Percentiles rank a stretch among this genome's conserved stretches.
Evolutionary conservation across 2,329 filamentous ascomycete species (phyloP).

Genomic region (Blastomyces silverae): DNA sequence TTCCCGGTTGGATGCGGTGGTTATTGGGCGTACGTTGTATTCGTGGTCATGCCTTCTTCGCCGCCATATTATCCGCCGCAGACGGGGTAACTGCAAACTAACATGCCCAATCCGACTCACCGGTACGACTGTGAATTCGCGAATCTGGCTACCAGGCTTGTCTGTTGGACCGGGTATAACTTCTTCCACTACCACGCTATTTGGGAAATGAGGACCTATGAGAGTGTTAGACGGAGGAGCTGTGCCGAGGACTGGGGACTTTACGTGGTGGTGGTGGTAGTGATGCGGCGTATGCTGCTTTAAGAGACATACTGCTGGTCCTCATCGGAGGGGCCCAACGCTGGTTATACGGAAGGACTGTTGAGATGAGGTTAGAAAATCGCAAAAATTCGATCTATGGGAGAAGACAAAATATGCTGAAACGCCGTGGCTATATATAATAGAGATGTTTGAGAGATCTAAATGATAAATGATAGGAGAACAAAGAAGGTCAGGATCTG

Average conservation of each 20-base stretch:
- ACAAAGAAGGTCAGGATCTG: neutral
- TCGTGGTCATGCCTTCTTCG: neutral
- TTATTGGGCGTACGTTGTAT: neutral
- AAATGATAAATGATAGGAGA: neutral
- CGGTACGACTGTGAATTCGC: neutral
- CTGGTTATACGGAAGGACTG: neutral
- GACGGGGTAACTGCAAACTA: neutral
- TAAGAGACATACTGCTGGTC: neutral
- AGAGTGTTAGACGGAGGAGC: neutral
- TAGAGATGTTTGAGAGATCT: neutral
- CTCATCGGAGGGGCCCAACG: neutral
- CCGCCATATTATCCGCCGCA: constrained; percentile 2
- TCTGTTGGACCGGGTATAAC: neutral
- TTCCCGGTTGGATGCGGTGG: neutral
- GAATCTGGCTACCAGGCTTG: neutral
- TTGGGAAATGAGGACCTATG: neutral
- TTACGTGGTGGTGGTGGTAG: neutral
- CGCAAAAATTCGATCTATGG: neutral
- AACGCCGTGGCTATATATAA: neutral
- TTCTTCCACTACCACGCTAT: neutral
- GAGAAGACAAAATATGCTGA: neutral
- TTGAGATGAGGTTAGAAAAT: neutral
- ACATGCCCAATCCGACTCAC: no score
- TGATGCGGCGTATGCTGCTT: neutral
- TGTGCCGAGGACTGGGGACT: neutral